These are phyloP conservation scores for Lasiosphaeris hirsuta DNA, from an alignment of 495 filamentous ascomycete species.

Conservation along the genomic window DNA sequence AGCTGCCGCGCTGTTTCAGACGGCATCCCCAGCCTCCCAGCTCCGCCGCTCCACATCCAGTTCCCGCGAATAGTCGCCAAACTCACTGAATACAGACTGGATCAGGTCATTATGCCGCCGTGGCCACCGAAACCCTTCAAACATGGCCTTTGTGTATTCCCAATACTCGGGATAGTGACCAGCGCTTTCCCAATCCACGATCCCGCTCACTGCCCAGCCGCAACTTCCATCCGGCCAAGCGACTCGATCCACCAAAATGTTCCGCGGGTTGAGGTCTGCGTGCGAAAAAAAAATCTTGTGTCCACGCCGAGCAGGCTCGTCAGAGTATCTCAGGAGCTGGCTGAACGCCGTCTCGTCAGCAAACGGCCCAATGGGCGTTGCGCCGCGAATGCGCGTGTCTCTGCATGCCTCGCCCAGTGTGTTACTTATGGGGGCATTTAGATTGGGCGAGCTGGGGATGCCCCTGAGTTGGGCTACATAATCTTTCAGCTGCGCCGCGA, in stretches of 20 bases:
- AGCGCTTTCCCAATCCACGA: slow-evolving; percentile 46
- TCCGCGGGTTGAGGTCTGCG: slow-evolving; percentile 45
- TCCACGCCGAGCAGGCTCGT: slow-evolving; percentile 26
- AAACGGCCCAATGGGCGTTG: slow-evolving; percentile 30
- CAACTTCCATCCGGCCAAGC: slow-evolving; percentile 14
- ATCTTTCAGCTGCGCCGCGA: slow-evolving; percentile 24
- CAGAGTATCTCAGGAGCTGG: slow-evolving; percentile 24
- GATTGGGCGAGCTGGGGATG: too few relatives aligned
- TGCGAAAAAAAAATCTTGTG: slow-evolving; percentile 45
- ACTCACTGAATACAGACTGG: slow-evolving; percentile 19
- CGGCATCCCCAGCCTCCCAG: slow-evolving; percentile 22
- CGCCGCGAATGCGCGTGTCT: slow-evolving; percentile 25
- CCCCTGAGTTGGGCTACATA: slow-evolving; percentile 22
- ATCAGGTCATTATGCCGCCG: slow-evolving; percentile 24
- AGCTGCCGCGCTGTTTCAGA: slow-evolving; percentile 10
- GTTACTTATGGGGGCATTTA: slow-evolving; percentile 26
- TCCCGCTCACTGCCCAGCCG: slow-evolving; percentile 31
- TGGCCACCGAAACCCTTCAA: slow-evolving; percentile 27
- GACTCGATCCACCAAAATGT: slow-evolving; percentile 37
- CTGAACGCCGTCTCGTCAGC: slow-evolving; percentile 33
- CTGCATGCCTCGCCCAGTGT: slow-evolving; percentile 23
- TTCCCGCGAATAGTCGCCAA: slow-evolving; percentile 29
- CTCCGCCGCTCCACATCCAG: slow-evolving; percentile 25
- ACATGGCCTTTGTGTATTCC: slow-evolving; percentile 40
- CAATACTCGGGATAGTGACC: slow-evolving; percentile 54